A percentile compares a stretch with the other conserved stretches of the same genome.
These are phyloP conservation scores for Akebia trifoliata DNA, from an alignment of 164 flowering plant genomes.

Conservation along the genomic window DNA sequence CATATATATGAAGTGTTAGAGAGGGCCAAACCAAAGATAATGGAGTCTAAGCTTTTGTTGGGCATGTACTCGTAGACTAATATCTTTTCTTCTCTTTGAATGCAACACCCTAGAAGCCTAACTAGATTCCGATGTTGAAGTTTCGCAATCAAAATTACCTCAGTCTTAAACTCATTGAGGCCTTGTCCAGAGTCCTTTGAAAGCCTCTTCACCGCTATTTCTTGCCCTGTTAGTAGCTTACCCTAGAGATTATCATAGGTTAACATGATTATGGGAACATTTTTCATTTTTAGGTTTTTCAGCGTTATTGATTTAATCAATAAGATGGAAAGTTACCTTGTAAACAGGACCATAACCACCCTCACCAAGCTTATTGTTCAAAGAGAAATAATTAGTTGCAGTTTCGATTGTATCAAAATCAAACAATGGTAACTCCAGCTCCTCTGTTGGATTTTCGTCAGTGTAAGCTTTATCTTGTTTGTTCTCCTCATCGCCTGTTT, in stretches of 20 bases:
- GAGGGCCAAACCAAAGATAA: constrained; percentile 9
- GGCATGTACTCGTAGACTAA: constrained; percentile 10
- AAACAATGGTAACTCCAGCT: constrained; percentile 10
- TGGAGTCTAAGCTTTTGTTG: constrained; percentile 8
- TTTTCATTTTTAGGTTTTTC: background rate
- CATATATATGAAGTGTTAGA: background rate
- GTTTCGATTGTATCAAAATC: constrained; percentile 9
- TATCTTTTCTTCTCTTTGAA: constrained; percentile 8
- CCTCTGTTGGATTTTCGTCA: background rate
- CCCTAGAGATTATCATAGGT: background rate
- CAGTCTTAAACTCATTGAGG: constrained; percentile 4
- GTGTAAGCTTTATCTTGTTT: background rate
- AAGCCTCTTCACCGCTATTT: constrained; percentile 11
- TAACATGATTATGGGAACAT: background rate
- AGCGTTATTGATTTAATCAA: background rate
- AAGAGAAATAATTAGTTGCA: constrained; percentile 25
- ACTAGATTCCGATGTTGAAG: constrained; percentile 10
- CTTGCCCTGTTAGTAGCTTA: background rate
- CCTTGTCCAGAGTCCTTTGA: constrained; percentile 7
- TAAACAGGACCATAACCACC: constrained; percentile 46
- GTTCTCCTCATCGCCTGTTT: background rate
- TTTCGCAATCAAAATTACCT: constrained; percentile 11
- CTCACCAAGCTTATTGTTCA: constrained; percentile 23
- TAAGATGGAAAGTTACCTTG: constrained; percentile 27
- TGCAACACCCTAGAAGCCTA: constrained; percentile 10